These are phyloP conservation scores for Cercophora sp. DNA, from an alignment of 495 filamentous ascomycete species.

Conservation along the genomic window DNA sequence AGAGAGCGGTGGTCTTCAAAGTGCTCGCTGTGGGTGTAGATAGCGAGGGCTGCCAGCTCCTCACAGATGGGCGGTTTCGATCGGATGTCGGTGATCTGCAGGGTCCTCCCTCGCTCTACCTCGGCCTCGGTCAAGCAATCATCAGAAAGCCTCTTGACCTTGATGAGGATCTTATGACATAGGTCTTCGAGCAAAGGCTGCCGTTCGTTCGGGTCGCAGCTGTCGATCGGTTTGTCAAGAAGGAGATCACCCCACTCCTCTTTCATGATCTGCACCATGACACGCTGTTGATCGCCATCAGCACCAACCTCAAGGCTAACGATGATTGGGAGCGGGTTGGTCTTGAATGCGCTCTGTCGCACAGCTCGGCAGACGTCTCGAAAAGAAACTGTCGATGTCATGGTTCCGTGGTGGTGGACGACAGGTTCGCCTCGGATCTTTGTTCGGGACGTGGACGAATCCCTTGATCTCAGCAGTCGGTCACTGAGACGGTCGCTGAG, in stretches of 20 bases:
- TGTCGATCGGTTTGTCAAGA: constrained; percentile 51
- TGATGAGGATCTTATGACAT: constrained; percentile 79
- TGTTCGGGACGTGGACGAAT: constrained; percentile 26
- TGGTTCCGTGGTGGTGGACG: constrained; percentile 55
- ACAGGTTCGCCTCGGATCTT: constrained; percentile 23
- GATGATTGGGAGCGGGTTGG: constrained; percentile 71
- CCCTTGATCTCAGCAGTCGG: constrained; percentile 18
- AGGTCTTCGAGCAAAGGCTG: constrained; percentile 70
- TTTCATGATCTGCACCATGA: constrained; percentile 90
- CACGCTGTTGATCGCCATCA: constrained; percentile 71
- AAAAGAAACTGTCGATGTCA: constrained; percentile 83
- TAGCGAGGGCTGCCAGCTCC: constrained; percentile 65
- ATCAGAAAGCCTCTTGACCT: constrained; percentile 66
- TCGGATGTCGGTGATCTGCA: constrained; percentile 30
- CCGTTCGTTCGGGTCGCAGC: constrained; percentile 43
- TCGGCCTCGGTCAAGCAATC: constrained; percentile 28
- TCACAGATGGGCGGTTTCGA: constrained; percentile 58
- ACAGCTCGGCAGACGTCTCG: constrained; percentile 80
- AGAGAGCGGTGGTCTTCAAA: constrained; percentile 60
- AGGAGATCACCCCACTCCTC: constrained; percentile 75
- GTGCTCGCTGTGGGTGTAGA: constrained; percentile 81
- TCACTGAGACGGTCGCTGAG: too few relatives aligned
- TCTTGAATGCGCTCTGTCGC: constrained; percentile 71
- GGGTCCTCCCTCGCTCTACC: constrained; percentile 20
- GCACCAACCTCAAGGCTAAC: constrained; percentile 90